Evolutionary conservation across 2,329 filamentous ascomycete genomes (phyloP).

Genomic region (Stylonectria norvegica): DNA sequence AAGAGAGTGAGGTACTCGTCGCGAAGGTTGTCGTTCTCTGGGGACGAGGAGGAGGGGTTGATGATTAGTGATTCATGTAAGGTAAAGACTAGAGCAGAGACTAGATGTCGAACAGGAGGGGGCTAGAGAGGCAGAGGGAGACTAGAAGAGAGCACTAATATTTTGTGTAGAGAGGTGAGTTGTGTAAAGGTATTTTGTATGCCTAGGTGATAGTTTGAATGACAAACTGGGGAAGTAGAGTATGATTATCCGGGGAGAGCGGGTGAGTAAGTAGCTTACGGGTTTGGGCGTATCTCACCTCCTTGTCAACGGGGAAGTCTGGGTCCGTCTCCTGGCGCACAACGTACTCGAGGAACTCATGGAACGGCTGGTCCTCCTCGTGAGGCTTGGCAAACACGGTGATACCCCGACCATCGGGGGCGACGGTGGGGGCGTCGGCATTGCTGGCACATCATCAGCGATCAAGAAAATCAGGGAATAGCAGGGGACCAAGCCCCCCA

Average conservation of each 20-base stretch:
- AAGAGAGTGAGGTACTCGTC: conserved; percentile 67
- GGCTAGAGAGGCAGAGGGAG: too few relatives aligned
- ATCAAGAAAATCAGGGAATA: conserved; percentile 1
- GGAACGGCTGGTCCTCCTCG: conserved; percentile 62
- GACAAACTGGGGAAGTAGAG: not conserved
- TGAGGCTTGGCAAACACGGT: conserved; percentile 67
- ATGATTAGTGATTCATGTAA: too few relatives aligned
- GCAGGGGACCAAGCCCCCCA: too few relatives aligned
- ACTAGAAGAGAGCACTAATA: too few relatives aligned
- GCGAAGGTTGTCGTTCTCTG: conserved; percentile 78
- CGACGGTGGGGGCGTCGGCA: conserved; percentile 35
- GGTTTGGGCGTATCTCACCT: conserved; percentile 72
- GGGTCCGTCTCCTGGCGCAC: conserved; percentile 51
- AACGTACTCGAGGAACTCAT: conserved; percentile 59
- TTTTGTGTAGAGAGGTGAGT: too few relatives aligned
- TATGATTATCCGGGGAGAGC: not conserved
- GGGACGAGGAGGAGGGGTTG: not conserved
- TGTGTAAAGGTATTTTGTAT: too few relatives aligned
- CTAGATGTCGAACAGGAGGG: too few relatives aligned
- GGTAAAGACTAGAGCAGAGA: too few relatives aligned
- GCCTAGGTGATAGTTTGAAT: not conserved
- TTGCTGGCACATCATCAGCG: conserved; percentile 28
- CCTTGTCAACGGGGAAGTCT: conserved; percentile 30
- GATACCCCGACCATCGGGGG: conserved; percentile 20
- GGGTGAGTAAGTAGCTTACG: conserved; percentile 44